Evolutionary conservation across 1,284 basidiomycete species (phyloP).

Genomic region (Cryptococcus sp.): DNA sequence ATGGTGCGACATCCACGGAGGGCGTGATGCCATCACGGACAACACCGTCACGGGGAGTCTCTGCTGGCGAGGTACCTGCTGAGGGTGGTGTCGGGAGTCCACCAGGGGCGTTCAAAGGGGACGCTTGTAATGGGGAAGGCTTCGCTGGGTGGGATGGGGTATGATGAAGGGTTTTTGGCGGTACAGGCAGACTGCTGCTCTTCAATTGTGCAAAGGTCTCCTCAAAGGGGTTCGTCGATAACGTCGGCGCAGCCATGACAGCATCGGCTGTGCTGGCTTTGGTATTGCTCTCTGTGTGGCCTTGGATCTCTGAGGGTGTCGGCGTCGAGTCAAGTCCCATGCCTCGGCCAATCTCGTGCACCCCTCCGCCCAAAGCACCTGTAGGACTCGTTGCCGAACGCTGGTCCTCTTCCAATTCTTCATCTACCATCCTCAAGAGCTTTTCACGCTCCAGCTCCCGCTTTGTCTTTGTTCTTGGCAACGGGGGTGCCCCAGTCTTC

Average conservation of each 20-base stretch:
- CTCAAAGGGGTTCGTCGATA: conserved; percentile 15
- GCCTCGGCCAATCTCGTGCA: conserved; percentile 34
- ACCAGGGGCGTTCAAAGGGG: conserved; percentile 23
- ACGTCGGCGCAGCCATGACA: conserved; percentile 7
- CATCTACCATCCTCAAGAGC: conserved; percentile 47
- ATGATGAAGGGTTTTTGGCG: conserved; percentile 10
- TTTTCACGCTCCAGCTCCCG: conserved; percentile 50
- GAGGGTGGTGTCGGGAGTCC: conserved; percentile 23
- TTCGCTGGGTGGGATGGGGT: conserved; percentile 28
- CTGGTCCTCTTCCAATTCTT: conserved; percentile 36
- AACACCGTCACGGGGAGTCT: conserved; percentile 8
- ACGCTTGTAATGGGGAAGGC: conserved; percentile 38
- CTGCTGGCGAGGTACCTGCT: conserved; percentile 15
- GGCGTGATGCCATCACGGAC: conserved; percentile 9
- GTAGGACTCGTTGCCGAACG: conserved; percentile 11
- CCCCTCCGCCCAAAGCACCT: conserved; percentile 20
- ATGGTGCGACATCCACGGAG: not conserved
- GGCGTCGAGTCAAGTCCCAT: conserved; percentile 18
- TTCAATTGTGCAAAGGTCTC: conserved; percentile 14
- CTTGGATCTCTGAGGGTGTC: conserved; percentile 4
- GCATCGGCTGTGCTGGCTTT: conserved; percentile 18
- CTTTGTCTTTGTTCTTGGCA: conserved; percentile 42
- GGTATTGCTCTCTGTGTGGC: conserved; percentile 10
- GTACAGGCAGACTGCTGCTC: conserved; percentile 10
- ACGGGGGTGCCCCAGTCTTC: conserved; percentile 19